Conservation (phyloP, 164 flowering plant species). For the Aristolochia californica region DNA sequence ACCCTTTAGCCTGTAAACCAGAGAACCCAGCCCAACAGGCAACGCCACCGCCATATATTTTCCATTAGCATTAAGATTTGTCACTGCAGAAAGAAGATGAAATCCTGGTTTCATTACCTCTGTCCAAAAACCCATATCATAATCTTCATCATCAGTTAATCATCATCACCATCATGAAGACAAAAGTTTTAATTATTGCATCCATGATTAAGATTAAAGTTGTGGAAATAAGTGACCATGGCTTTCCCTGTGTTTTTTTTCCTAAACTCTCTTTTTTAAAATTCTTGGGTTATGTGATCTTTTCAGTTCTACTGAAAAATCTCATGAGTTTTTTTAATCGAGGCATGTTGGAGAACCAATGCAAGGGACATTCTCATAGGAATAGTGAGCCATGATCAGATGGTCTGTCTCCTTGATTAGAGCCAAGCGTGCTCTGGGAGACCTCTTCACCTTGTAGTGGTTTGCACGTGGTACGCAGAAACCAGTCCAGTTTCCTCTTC, state of each 20-base stretch:
- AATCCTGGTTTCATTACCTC: too few species aligned
- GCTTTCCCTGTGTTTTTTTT: slow-evolving; percentile 8
- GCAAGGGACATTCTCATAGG: slow-evolving; percentile 62
- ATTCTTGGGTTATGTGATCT: slow-evolving; percentile 15
- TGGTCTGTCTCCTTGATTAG: slow-evolving; percentile 73
- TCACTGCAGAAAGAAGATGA: background rate
- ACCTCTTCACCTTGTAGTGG: slow-evolving; percentile 19
- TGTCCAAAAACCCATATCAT: slow-evolving; percentile 7
- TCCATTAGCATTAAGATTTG: background rate
- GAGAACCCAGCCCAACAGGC: too few species aligned
- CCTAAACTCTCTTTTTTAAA: slow-evolving; percentile 5
- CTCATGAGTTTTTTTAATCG: slow-evolving; percentile 12
- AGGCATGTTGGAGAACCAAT: slow-evolving; percentile 23
- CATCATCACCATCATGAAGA: slow-evolving; percentile 13
- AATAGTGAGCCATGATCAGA: slow-evolving; percentile 33
- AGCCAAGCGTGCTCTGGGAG: slow-evolving; percentile 87
- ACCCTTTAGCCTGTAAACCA: too few species aligned
- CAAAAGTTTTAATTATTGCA: slow-evolving; percentile 36
- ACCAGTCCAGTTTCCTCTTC: too few species aligned
- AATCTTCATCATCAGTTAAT: slow-evolving; percentile 9
- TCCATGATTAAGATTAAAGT: slow-evolving; percentile 48
- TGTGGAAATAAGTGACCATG: slow-evolving; percentile 22
- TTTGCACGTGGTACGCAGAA: slow-evolving; percentile 35
- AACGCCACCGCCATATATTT: too few species aligned
- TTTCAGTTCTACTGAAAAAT: slow-evolving; percentile 16